Evolutionary conservation across 2,329 filamentous ascomycete genomes (phyloP).

Genomic region (Penicillium sp.): DNA sequence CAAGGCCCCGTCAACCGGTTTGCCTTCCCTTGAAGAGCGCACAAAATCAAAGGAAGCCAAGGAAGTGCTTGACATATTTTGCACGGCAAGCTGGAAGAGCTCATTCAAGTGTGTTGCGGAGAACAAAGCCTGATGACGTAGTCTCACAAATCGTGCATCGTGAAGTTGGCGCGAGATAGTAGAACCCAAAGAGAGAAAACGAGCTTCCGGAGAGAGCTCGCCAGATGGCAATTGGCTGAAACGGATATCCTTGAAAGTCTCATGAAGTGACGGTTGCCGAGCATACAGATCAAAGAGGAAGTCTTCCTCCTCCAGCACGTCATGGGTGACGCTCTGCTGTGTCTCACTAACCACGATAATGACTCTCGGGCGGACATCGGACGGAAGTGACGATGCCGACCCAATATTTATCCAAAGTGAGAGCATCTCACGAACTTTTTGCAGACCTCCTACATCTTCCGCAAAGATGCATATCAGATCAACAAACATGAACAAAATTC

Average conservation of each 20-base stretch:
- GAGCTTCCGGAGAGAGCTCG: conserved; percentile 6
- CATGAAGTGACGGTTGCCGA: conserved; percentile 1
- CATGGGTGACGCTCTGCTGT: conserved; percentile 4
- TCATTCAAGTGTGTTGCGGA: conserved; percentile 3
- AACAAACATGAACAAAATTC: conserved; percentile 9
- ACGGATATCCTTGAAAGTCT: conserved; percentile 8
- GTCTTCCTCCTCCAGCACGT: conserved; percentile 5
- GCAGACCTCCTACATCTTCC: conserved; percentile 6
- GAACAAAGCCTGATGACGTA: not conserved
- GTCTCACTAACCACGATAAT: conserved; percentile 5
- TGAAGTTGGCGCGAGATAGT: conserved; percentile 3
- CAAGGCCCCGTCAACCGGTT: conserved; percentile 5
- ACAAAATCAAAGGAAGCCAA: conserved; percentile 8
- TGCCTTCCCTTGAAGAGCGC: conserved; percentile 3
- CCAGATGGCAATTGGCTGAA: conserved; percentile 4
- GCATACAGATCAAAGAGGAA: conserved; percentile 6
- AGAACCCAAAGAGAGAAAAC: conserved; percentile 3
- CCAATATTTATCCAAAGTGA: conserved; percentile 3
- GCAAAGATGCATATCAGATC: conserved; percentile 13
- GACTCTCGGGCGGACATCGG: conserved; percentile 4
- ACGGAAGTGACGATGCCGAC: conserved; percentile 5
- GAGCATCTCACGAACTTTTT: conserved; percentile 3
- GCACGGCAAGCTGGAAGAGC: conserved; percentile 5
- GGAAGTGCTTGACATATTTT: not conserved
- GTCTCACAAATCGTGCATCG: not conserved